Percentiles rank a stretch among this genome's conserved stretches.
These are phyloP conservation scores for Tubosaeta sp. DNA, from an alignment of 768 basidiomycete species.

Conservation along the genomic window DNA sequence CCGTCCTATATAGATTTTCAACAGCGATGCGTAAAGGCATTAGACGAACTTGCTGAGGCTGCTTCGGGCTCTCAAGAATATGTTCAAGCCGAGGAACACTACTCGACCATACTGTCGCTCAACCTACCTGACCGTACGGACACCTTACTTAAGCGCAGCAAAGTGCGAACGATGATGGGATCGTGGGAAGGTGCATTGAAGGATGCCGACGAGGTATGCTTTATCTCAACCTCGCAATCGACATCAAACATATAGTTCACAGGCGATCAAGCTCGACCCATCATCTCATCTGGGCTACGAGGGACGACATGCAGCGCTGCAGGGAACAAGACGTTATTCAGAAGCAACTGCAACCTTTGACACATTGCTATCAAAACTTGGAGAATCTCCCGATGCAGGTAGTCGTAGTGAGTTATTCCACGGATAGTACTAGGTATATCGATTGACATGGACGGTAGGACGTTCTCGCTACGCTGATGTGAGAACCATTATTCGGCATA, in stretches of 20 bases:
- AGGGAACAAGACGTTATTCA: not conserved
- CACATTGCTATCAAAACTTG: not conserved
- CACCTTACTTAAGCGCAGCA: not conserved
- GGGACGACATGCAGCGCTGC: not conserved
- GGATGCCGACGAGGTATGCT: slow-evolving; percentile 1
- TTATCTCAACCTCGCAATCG: not conserved
- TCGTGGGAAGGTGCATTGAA: not conserved
- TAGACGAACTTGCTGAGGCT: not conserved
- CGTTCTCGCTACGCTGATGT: not conserved
- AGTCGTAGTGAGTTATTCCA: not conserved
- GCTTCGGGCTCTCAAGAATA: not conserved
- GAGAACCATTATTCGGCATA: not conserved
- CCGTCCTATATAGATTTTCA: not conserved
- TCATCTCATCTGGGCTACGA: slow-evolving; percentile 4
- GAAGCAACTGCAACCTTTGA: not conserved
- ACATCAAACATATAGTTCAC: not conserved
- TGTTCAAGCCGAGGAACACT: not conserved
- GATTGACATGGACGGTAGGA: not conserved
- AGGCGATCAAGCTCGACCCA: slow-evolving; percentile 1
- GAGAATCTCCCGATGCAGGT: not conserved
- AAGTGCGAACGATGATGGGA: not conserved
- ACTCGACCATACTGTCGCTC: not conserved
- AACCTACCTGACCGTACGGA: not conserved
- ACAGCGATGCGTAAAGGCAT: not conserved
- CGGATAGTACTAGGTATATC: not conserved